phyloP scores from a whole-genome alignment of 208 protist species.

The Wallacemonas sp. region DNA sequence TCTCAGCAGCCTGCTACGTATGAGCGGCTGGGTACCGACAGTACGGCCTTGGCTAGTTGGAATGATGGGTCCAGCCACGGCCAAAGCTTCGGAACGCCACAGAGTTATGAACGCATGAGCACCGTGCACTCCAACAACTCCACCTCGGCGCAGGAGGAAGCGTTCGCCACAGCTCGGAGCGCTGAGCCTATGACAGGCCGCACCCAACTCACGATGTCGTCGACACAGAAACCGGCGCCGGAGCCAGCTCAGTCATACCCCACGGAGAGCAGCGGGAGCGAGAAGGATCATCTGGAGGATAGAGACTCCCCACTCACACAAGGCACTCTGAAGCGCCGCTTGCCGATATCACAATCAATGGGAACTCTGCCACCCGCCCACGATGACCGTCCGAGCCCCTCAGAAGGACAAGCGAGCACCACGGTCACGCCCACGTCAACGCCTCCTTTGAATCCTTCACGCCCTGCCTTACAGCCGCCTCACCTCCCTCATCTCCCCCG shows the following conservation, averaged over 20 bases:
- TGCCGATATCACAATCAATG: slow-evolving; percentile 2
- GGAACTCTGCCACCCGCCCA: not conserved
- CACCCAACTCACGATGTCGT: not conserved
- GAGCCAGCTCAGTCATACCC: not conserved
- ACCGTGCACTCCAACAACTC: not conserved
- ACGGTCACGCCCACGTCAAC: not conserved
- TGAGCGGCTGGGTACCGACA: slow-evolving; percentile 9
- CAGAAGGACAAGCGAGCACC: not conserved
- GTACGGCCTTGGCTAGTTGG: not conserved
- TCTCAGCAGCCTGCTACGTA: not conserved
- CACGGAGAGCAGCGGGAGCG: too few relatives aligned
- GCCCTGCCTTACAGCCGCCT: not conserved
- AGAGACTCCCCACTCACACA: not conserved
- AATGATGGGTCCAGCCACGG: not conserved
- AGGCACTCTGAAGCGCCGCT: not conserved
- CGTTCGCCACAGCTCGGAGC: slow-evolving; percentile 21
- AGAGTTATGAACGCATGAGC: not conserved
- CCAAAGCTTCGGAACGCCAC: slow-evolving; percentile 3
- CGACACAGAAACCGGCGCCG: too few relatives aligned
- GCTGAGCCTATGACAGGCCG: not conserved
- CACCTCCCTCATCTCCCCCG: too few relatives aligned
- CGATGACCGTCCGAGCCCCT: not conserved
- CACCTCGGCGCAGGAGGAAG: slow-evolving; percentile 2
- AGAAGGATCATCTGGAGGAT: not conserved
- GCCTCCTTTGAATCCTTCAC: not conserved